Conservation (phyloP, 2,329 filamentous ascomycete genomes). For the Macrophomina pseudophaseolina region DNA sequence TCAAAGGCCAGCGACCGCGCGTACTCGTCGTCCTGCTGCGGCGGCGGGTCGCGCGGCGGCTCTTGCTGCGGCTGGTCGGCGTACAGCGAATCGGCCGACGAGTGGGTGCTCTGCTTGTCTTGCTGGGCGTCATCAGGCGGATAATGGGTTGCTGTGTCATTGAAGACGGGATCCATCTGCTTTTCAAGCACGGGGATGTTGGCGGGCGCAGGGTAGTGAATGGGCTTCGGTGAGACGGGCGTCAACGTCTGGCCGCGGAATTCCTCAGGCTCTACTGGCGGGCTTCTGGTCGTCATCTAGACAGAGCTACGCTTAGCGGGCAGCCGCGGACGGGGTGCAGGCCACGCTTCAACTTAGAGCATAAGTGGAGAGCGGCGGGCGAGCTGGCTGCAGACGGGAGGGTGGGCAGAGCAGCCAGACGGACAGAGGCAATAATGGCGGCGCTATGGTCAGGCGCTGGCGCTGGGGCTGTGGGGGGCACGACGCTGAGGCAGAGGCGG, state of each 20-base stretch:
- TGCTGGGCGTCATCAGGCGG: constrained; percentile 43
- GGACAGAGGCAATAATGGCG: constrained; percentile 19
- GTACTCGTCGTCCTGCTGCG: constrained; percentile 32
- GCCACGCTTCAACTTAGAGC: constrained; percentile 35
- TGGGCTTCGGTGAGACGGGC: constrained; percentile 72
- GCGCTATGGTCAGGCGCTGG: constrained; percentile 12
- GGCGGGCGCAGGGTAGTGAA: constrained; percentile 70
- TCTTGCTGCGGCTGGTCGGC: constrained; percentile 34
- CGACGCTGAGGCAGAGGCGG: constrained; percentile 16
- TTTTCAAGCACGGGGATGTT: constrained; percentile 73
- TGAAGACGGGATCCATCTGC: constrained; percentile 74
- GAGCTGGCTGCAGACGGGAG: constrained; percentile 20
- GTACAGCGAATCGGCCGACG: constrained; percentile 38
- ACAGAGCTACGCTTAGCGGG: constrained; percentile 38
- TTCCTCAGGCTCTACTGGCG: constrained; percentile 62
- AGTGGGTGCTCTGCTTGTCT: constrained; percentile 36
- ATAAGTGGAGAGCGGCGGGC: constrained; percentile 32
- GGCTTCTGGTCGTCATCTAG: constrained; percentile 60
- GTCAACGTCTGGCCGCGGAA: constrained; percentile 69
- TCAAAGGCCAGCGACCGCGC: constrained; percentile 36
- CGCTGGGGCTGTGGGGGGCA: constrained; percentile 1
- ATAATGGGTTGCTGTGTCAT: constrained; percentile 67
- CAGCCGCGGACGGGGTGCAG: constrained; percentile 30
- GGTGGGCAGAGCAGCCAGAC: constrained; percentile 10
- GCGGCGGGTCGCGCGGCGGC: constrained; percentile 34